Evolutionary conservation across 2,329 filamentous ascomycete species (phyloP).

Genomic region (Dactylonectria estremocensis): DNA sequence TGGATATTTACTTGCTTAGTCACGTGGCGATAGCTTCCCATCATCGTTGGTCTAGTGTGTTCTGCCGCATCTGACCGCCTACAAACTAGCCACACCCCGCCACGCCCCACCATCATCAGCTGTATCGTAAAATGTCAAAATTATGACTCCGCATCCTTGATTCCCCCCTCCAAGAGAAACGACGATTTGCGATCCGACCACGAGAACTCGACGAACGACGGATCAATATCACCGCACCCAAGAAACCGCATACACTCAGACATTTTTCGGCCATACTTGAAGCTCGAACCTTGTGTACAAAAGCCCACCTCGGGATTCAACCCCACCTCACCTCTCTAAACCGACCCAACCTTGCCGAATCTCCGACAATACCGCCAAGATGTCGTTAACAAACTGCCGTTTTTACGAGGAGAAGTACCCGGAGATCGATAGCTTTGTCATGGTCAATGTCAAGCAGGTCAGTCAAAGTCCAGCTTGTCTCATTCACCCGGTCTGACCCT

Average conservation of each 20-base stretch:
- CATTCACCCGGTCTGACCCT: slow-evolving; percentile 39
- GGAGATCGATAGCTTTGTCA: slow-evolving; percentile 99
- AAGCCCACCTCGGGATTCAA: slow-evolving; percentile 47
- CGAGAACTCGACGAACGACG: slow-evolving; percentile 35
- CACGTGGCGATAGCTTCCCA: slow-evolving; percentile 53
- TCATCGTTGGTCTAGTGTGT: slow-evolving; percentile 38
- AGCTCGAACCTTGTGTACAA: slow-evolving; percentile 41
- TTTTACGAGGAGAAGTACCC: slow-evolving; percentile 96
- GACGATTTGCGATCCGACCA: slow-evolving; percentile 45
- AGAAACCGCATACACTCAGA: slow-evolving; percentile 15
- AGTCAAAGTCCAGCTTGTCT: slow-evolving; percentile 47
- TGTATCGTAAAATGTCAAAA: slow-evolving; percentile 60
- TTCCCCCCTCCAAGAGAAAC: slow-evolving; percentile 40
- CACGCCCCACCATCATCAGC: slow-evolving; percentile 59
- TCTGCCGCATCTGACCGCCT: slow-evolving; percentile 53
- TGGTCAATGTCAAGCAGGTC: slow-evolving; percentile 99
- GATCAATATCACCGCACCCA: slow-evolving; percentile 18
- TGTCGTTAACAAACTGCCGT: slow-evolving; percentile 96
- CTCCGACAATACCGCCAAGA: slow-evolving; percentile 70
- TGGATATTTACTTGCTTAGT: slow-evolving; percentile 56
- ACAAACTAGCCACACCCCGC: slow-evolving; percentile 54
- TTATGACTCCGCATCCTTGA: slow-evolving; percentile 57
- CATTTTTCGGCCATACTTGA: slow-evolving; percentile 37
- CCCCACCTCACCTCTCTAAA: slow-evolving; percentile 51
- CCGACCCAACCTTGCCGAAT: slow-evolving; percentile 43